phyloP scores from a whole-genome alignment of 148 eudicot genomes.

The Polygonum aviculare region DNA sequence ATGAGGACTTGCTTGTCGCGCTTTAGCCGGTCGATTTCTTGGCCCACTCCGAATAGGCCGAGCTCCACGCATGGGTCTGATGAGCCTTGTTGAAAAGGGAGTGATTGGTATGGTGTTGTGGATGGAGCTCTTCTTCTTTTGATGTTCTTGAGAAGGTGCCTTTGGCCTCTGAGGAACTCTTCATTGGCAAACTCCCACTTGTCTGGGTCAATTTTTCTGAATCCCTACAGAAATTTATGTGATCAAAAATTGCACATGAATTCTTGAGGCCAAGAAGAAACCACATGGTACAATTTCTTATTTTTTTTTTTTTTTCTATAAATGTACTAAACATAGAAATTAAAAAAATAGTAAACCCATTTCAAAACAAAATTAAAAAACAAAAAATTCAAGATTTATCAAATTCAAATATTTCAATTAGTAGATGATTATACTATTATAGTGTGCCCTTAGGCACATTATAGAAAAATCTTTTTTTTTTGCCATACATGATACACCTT shows the following conservation, averaged over 20 bases:
- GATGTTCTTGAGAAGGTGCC: slow-evolving; percentile 59
- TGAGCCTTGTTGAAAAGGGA: slow-evolving; percentile 13
- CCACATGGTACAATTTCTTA: too few species aligned
- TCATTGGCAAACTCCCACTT: slow-evolving; percentile 94
- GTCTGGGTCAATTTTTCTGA: slow-evolving; percentile 81
- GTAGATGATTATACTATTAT: too few species aligned
- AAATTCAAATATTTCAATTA: too few species aligned
- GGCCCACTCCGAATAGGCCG: slow-evolving; percentile 55
- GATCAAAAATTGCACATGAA: not conserved
- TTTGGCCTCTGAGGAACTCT: slow-evolving; percentile 62
- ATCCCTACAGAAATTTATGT: slow-evolving; percentile 48
- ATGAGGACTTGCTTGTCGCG: slow-evolving; percentile 60
- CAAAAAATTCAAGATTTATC: too few species aligned
- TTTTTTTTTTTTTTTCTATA: too few species aligned
- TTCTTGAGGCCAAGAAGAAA: too few species aligned
- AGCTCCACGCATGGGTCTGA: slow-evolving; percentile 58
- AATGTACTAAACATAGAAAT: too few species aligned
- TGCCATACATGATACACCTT: too few species aligned
- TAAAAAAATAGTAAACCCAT: too few species aligned
- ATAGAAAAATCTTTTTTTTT: too few species aligned
- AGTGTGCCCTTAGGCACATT: too few species aligned
- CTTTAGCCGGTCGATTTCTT: slow-evolving; percentile 48
- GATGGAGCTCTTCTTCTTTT: slow-evolving; percentile 45
- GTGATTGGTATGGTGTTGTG: not conserved
- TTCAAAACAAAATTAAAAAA: too few species aligned